Conservation (phyloP, 2,329 filamentous ascomycete species). For the Verticillium isaacii region DNA sequence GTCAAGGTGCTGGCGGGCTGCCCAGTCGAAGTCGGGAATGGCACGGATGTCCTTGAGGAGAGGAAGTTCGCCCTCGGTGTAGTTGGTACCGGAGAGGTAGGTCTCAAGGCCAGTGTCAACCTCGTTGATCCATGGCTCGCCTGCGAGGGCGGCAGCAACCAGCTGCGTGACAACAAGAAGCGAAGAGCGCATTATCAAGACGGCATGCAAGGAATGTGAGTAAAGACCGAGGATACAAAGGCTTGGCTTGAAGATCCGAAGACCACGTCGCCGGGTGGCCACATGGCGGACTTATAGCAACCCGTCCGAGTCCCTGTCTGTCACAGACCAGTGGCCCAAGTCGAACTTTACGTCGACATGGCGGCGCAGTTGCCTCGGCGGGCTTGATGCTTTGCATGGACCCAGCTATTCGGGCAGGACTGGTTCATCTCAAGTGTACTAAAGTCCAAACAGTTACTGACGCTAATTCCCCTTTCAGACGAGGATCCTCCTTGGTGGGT, state of each 20-base stretch:
- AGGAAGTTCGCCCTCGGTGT: conserved; percentile 27
- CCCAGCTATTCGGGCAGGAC: background rate
- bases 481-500: background rate
- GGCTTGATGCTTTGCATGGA: background rate
- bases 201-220: background rate
- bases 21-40: conserved; percentile 45
- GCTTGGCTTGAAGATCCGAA: background rate
- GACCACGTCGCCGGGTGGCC: background rate
- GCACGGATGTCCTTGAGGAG: conserved; percentile 34
- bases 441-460: background rate
- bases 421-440: background rate
- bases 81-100: conserved; percentile 18
- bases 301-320: background rate
- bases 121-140: conserved; percentile 25
- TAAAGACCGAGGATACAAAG: background rate
- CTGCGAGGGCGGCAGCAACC: conserved; percentile 20
- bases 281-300: background rate
- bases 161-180: conserved; percentile 8
- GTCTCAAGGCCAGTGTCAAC: conserved; percentile 27
- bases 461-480: background rate
- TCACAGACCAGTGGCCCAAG: too few species aligned
- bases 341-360: background rate
- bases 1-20: conserved; percentile 37
- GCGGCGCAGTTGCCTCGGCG: background rate
- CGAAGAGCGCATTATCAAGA: background rate